phyloP scores from a whole-genome alignment of 139 green algal genomes.

The Edaphochlamys debaryana region DNA sequence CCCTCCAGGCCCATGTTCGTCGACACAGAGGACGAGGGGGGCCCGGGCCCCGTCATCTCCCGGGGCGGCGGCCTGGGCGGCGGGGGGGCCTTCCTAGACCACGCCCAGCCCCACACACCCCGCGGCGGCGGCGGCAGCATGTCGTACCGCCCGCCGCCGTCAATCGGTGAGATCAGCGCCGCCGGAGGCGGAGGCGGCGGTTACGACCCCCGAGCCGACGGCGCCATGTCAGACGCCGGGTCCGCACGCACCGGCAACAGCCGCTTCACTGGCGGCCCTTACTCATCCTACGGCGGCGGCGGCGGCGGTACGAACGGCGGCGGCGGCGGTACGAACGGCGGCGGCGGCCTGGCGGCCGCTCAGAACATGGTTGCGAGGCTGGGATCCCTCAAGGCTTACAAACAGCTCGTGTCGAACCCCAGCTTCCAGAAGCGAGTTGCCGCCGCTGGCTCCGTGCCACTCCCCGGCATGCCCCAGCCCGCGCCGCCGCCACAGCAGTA shows the following conservation, averaged over 20 bases:
- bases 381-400: neutral
- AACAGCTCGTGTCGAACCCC: neutral
- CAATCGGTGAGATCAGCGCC: too few relatives aligned
- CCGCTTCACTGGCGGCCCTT: neutral
- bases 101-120: too few relatives aligned
- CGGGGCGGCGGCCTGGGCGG: too few relatives aligned
- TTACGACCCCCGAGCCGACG: constrained; percentile 10
- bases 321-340: neutral
- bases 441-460: neutral
- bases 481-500: too few relatives aligned
- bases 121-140: too few relatives aligned
- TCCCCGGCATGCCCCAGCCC: neutral
- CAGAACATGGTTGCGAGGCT: neutral
- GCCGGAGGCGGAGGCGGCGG: neutral
- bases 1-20: constrained; percentile 13
- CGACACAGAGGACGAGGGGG: neutral
- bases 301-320: neutral
- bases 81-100: too few relatives aligned
- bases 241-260: constrained; percentile 4
- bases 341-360: too few relatives aligned
- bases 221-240: constrained; percentile 7
- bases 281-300: neutral
- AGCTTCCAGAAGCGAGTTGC: neutral
- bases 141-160: too few relatives aligned
- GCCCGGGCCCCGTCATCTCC: too few relatives aligned